phyloP scores from a whole-genome alignment of 2,329 filamentous ascomycete genomes.

The Fusarium incarnatum region DNA sequence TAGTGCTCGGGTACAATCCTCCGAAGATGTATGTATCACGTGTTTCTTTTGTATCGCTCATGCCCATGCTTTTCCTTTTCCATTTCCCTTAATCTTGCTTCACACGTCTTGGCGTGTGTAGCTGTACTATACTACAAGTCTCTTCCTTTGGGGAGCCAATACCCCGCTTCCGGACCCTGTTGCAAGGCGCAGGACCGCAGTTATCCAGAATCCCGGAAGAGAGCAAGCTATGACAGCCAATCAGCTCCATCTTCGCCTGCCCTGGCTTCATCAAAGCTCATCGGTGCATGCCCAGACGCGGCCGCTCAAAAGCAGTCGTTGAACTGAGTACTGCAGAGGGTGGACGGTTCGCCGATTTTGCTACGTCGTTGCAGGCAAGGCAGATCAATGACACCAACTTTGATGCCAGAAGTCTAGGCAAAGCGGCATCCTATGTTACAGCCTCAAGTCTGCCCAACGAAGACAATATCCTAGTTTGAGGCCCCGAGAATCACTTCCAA shows the following conservation, averaged over 20 bases:
- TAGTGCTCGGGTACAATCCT: not conserved
- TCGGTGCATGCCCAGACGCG: slow-evolving; percentile 30
- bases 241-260: slow-evolving; percentile 23
- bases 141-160: slow-evolving; percentile 22
- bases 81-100: slow-evolving; percentile 14
- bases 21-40: slow-evolving; percentile 40
- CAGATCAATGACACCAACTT: slow-evolving; percentile 7
- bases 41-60: slow-evolving; percentile 15
- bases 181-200: slow-evolving; percentile 40
- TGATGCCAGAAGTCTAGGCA: not conserved
- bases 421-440: slow-evolving; percentile 3
- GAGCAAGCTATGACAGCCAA: slow-evolving; percentile 37
- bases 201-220: slow-evolving; percentile 40
- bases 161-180: slow-evolving; percentile 36
- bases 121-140: slow-evolving; percentile 22
- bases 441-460: slow-evolving; percentile 12
- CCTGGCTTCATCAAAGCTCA: slow-evolving; percentile 24
- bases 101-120: slow-evolving; percentile 36
- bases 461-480: slow-evolving; percentile 32
- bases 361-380: slow-evolving; percentile 17
- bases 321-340: slow-evolving; percentile 6
- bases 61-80: slow-evolving; percentile 9
- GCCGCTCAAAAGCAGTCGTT: slow-evolving; percentile 18
- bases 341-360: slow-evolving; percentile 17
- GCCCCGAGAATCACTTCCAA: slow-evolving; percentile 29